Evolutionary conservation across 1,284 basidiomycete species (phyloP).

Genomic region (Wallemia hederae): DNA sequence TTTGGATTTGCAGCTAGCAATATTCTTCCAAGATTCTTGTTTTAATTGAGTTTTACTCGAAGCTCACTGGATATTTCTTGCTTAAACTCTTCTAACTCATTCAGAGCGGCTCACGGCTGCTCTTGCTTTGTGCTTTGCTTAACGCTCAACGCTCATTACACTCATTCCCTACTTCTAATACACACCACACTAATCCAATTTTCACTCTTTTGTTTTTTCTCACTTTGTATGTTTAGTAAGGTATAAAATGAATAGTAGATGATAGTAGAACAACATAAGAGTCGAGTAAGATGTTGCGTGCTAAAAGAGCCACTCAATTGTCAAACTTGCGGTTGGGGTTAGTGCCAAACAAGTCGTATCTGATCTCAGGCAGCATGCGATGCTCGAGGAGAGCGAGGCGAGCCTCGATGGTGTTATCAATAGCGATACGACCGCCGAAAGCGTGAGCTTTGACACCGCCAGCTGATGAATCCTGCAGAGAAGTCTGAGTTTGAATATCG

Average conservation of each 20-base stretch:
- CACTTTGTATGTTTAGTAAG: constrained; percentile 1
- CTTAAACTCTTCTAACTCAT: no score
- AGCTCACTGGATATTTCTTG: not conserved
- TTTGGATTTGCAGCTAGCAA: not conserved
- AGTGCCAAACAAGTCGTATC: constrained; percentile 50
- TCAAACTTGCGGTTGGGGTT: constrained; percentile 69
- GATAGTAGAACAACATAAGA: no score
- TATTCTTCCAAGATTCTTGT: not conserved
- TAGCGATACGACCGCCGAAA: constrained; percentile 41
- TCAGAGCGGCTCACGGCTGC: no score
- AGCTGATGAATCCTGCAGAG: constrained; percentile 15
- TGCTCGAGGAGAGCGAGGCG: constrained; percentile 60
- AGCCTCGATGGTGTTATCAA: constrained; percentile 78
- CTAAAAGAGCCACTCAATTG: no score
- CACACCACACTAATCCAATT: not conserved
- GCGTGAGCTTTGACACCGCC: constrained; percentile 54
- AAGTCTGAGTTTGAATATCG: constrained; percentile 8
- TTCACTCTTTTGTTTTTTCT: not conserved
- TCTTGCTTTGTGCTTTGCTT: no score
- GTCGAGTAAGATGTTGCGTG: no score
- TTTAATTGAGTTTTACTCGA: not conserved
- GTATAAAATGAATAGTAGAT: not conserved
- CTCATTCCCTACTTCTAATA: not conserved
- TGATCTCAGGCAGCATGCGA: constrained; percentile 74
- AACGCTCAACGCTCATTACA: no score